These are phyloP conservation scores for Bolboschoenoplectus hybrid DNA, from an alignment of 202 grass and related monocot genomes.

Conservation along the genomic window DNA sequence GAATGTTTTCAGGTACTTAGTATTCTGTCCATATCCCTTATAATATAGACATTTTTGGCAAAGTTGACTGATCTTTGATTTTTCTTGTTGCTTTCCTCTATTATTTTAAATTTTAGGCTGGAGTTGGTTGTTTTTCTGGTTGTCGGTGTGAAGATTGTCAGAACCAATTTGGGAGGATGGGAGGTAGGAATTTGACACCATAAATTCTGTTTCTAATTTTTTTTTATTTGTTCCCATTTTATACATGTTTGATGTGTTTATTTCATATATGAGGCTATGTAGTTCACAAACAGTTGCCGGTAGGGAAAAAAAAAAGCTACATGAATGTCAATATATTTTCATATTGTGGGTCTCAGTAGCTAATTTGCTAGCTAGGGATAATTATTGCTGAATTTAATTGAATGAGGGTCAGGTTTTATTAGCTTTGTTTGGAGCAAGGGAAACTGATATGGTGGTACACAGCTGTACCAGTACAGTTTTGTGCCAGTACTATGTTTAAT, in stretches of 20 bases:
- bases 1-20: constrained; percentile 52
- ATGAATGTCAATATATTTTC: neutral
- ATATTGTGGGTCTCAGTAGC: neutral
- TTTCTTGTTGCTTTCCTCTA: neutral
- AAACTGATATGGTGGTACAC: neutral
- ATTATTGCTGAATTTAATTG: neutral
- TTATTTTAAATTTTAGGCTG: constrained; percentile 32
- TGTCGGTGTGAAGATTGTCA: constrained; percentile 50
- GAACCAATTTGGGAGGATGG: neutral
- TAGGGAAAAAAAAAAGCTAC: neutral
- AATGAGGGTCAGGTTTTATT: neutral
- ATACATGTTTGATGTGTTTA: too few relatives aligned
- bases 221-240: neutral
- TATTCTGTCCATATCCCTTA: neutral
- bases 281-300: neutral
- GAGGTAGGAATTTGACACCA: constrained; percentile 34
- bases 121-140: constrained; percentile 48
- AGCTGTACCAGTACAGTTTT: neutral
- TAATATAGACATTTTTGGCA: constrained; percentile 22
- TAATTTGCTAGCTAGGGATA: neutral
- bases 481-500: neutral
- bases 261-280: neutral
- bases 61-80: neutral
- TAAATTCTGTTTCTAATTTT: neutral
- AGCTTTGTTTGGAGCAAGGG: neutral